Evolutionary conservation across 2,329 filamentous ascomycete species (phyloP), one percentile per base, ranked within the genome.

Genomic region (Diplodia corticola): DNA sequence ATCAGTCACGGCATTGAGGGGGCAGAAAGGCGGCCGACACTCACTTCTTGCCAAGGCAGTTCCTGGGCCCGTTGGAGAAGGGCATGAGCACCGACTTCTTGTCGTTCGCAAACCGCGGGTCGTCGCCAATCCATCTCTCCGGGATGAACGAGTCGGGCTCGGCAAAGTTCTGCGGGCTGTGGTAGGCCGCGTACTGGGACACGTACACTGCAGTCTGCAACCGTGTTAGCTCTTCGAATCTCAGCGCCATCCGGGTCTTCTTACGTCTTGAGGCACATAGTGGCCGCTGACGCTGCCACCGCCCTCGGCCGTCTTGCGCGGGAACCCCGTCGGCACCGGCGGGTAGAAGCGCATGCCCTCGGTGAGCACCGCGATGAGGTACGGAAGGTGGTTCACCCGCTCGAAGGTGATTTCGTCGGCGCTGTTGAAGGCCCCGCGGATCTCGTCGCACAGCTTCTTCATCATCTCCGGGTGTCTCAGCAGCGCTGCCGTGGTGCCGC

Each of bases 291-390:
- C 77, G 0, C 71, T 35, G 4, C 73, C 71, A 3, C 80, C 80
- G 10, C 73, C 76, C 22, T 73, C 70, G 6, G 77, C 75, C 0
- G 76, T 73, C 5, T 72, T 70, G 5, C 79, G 74, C 15, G 78
- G 70, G 20, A 81, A 73, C 6, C 80, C 78, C 28, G 75, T 75
- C 5, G 80, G 76, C 4, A 83, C 77, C 0, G 81, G 80, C 1
- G 81, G 81, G 69, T 80, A 80, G 61, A 82, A 77, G 7, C 82
- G 75, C 5, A 84, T 71, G 1, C 76, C 79, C 71, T 84, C 82
- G 63, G 81, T 78, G 13, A 83, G 74, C 65, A 80, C 80, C 4
- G 81, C 81, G 46, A 79, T 75, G 66, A 83, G 73, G 68, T 82
- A 84, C 1, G 73, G 72, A 15, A 80, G 68, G 20, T 46, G 67